Evolutionary conservation across 2,329 filamentous ascomycete species (phyloP).

Genomic region (Sporothrix mexicana): DNA sequence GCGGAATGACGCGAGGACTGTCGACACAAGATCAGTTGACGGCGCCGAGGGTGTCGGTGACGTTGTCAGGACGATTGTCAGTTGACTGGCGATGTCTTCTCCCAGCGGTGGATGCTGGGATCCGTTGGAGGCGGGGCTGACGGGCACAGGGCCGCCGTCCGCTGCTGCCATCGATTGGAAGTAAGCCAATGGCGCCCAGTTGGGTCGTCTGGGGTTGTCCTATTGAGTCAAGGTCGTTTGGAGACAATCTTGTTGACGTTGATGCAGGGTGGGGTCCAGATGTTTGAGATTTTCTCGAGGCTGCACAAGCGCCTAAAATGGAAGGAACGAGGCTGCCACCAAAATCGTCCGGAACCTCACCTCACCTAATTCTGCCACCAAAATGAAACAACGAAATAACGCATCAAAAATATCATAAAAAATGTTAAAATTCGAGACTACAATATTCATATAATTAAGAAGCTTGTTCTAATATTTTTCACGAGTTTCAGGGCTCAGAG

Average conservation of each 20-base stretch:
- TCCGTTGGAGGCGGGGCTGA: background rate
- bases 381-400: background rate
- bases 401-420: background rate
- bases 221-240: background rate
- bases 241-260: background rate
- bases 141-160: background rate
- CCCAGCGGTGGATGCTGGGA: background rate
- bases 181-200: background rate
- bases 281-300: constrained; percentile 12
- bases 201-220: background rate
- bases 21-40: constrained; percentile 56
- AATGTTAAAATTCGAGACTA: too few relatives aligned
- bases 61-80: constrained; percentile 59
- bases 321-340: background rate
- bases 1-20: constrained; percentile 54
- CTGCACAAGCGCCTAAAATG: constrained; percentile 20
- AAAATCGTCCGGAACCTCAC: background rate
- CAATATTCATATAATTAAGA: background rate
- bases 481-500: background rate
- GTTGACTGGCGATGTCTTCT: constrained; percentile 32
- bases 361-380: background rate
- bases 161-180: background rate
- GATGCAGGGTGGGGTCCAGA: background rate
- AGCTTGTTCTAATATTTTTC: too few relatives aligned
- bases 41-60: constrained; percentile 62